Conservation (phyloP, 2,329 filamentous ascomycete genomes). For the Epichloe glyceriae region DNA sequence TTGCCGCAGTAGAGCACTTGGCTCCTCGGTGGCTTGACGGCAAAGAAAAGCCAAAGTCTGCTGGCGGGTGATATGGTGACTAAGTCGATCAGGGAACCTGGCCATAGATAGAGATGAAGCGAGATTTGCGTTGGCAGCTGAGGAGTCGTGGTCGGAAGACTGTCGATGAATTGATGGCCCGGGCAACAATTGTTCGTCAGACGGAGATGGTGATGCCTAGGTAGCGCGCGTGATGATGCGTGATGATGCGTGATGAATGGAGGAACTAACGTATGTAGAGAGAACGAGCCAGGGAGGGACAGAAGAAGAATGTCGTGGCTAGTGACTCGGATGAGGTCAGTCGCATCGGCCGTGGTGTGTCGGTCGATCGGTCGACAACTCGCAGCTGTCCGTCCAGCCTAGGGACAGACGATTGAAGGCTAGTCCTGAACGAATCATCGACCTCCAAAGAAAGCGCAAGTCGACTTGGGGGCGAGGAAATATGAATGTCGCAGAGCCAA, state of each 20-base stretch:
- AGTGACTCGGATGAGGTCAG: neutral
- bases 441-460: too few relatives aligned
- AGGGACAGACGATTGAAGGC: too few relatives aligned
- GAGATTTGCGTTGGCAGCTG: slow-evolving; percentile 1
- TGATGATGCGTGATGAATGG: neutral
- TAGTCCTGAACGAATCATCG: too few relatives aligned
- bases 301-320: neutral
- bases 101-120: neutral
- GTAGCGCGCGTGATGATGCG: neutral
- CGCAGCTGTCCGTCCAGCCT: neutral
- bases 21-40: neutral
- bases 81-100: neutral
- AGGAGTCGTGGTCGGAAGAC: neutral
- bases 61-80: neutral
- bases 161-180: neutral
- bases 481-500: too few relatives aligned
- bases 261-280: neutral
- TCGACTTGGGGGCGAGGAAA: too few relatives aligned
- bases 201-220: neutral
- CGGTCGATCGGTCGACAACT: neutral
- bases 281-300: neutral
- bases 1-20: neutral
- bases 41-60: neutral
- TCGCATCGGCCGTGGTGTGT: neutral
- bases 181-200: neutral